phyloP scores from a whole-genome alignment of 495 filamentous ascomycete species.

The Staphylotrichum tortipilum region DNA sequence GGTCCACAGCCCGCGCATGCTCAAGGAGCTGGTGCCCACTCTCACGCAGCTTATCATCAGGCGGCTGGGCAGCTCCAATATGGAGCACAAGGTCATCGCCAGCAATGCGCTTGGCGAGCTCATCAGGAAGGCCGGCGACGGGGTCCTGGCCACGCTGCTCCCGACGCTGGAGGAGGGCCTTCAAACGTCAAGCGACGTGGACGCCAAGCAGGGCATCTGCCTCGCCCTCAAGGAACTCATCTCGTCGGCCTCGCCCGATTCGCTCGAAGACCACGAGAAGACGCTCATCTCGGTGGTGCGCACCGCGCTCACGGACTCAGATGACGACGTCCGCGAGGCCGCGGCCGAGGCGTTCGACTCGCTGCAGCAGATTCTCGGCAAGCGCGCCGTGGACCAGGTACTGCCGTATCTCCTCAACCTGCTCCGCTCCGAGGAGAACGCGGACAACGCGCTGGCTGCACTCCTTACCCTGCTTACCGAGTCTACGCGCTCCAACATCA shows the following conservation, averaged over 20 bases:
- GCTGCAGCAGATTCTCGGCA: constrained; percentile 85
- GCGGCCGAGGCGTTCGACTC: constrained; percentile 96
- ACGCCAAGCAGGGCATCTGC: constrained; percentile 95
- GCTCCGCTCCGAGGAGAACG: constrained; percentile 73
- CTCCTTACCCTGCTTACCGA: constrained; percentile 89
- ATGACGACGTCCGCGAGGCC: constrained; percentile 85
- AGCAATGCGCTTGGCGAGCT: constrained; percentile 93
- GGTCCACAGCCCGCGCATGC: constrained; percentile 81
- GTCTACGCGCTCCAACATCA: constrained; percentile 87
- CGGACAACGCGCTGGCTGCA: constrained; percentile 85
- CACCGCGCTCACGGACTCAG: constrained; percentile 81
- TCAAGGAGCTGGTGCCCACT: constrained; percentile 91
- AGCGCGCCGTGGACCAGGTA: constrained; percentile 88
- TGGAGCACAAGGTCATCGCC: constrained; percentile 97
- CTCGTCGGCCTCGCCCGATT: constrained; percentile 78
- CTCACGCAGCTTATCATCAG: constrained; percentile 91
- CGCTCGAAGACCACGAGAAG: constrained; percentile 89
- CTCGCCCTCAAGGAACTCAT: constrained; percentile 92
- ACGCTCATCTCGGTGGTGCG: constrained; percentile 89
- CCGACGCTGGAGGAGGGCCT: constrained; percentile 91
- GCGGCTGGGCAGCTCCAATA: constrained; percentile 86
- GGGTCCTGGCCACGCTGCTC: constrained; percentile 76
- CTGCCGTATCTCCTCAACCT: constrained; percentile 84
- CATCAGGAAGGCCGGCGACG: constrained; percentile 92
- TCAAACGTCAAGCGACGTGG: constrained; percentile 77